Evolutionary conservation across 108 stramenopile species (phyloP), one percentile per base, ranked within the genome.

Genomic region (Cylindrotheca fusiformis): DNA sequence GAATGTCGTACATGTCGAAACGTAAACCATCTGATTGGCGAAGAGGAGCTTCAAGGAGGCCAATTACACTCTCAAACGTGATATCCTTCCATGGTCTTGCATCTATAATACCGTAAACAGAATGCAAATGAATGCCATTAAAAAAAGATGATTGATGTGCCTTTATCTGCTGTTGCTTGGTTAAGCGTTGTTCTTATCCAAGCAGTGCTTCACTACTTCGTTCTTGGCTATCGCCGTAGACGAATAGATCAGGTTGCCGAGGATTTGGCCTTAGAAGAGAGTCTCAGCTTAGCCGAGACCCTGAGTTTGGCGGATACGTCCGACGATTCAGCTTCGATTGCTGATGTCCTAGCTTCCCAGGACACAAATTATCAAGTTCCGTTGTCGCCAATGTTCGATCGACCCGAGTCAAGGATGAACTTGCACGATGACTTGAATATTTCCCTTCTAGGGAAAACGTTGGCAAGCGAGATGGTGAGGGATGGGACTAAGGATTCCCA

Each of bases 171-270:
- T 17, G 50, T 69, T 27, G 75, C 75, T 45, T 76, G 75, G 75
- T 47, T 76, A 17, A 55, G 68, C 47, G 75, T 76, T 5, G 75
- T 76, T 21, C 10, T 69, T 3, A 55, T 76, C 32, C 75, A 76
- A 49, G 68, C 68, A 18, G 32, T 76, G 5, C 30, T 76, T 18
- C 75, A 76, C 53, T 76, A 47, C 53, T 44, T 68, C n/a, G 56
- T 76, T n/a, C 63, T 76, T 1, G 68, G 63, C 55, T 45, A 55
- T 44, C 24, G 68, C 26, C 32, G 63, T 28, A 46, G 60, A 32
- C 20, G 47, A 55, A 6, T 44, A 17, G 54, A 50, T 12, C n/a
- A 55, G 30, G 67, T 32, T n/a, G 51, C n/a, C 8, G 74, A 68
- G 24, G 66, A 44, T 5, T 1, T 32, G 4, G 23, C 56, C 4